Base-by-base conservation (phyloP, 2,329 filamentous ascomycete genomes). In the Camillea tinctor region DNA sequence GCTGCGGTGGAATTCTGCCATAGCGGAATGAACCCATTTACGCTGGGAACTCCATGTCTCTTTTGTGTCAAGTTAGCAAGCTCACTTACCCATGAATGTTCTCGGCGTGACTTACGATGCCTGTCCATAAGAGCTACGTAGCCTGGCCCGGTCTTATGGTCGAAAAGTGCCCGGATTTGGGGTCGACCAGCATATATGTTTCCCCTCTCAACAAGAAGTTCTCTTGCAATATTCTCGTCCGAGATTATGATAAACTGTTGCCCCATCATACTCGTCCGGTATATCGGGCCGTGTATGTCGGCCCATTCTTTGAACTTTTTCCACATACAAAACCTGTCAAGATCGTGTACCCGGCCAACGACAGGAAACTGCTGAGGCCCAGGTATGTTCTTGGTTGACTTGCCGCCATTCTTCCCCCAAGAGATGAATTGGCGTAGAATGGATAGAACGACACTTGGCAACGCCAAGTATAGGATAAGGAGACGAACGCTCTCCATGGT, bases 111-210 rank as follows among this genome's bases (percentile, higher is more conserved):
- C 76, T 66, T 65, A 81, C 79, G 78, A 62, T 80, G 76, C 17
- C 80, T 74, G 60, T 83, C 80, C 79, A 82, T 81, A 64, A 82
- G 68, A 4, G 80, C 80, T n/a, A 79, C 73, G 62, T 82, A 83
- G 2, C 73, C 76, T 0, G 79, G 76, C 0, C 79, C 77, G 4
- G 77, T 74, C 70, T 82, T 83, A 67, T 83, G 80, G 58, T 78
- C 71, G 61, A 82, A 77, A 17, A 83, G 71, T 0, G 80, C 79
- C 30, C 80, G 71, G 58, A 83, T 80, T 71, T 82, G 80, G 7
- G 79, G 78, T n/a, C 80, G 74, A 4, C 80, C 80, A 1, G 79
- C 77, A 63, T 81, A 82, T 60, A 79, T 81, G 61, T 82, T 77
- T 4, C 80, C 80, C 26, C 79, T 73, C 70, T 81, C 81, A 48